Evolutionary conservation across 768 basidiomycete species (phyloP), one percentile per base, ranked within the genome.

Genomic region (Rubroboletus pulcherrimus): DNA sequence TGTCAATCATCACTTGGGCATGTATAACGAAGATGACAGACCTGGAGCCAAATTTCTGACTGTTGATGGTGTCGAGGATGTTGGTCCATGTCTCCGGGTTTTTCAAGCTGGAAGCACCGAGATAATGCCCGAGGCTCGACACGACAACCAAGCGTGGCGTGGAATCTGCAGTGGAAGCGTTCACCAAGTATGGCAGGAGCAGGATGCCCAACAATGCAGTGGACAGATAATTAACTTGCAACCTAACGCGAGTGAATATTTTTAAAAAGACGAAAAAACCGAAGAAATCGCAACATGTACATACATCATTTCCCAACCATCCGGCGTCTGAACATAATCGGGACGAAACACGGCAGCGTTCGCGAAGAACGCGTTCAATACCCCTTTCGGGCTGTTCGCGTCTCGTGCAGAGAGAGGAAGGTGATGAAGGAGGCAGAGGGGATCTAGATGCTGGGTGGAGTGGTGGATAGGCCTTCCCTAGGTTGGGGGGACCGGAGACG

Each of bases 251-350:
- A 14, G n/a, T 12, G 10, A n/a, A 35, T 15, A 14, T 4, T 4
- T 26, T 2, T 7, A 42, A 42, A 24, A 26, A 53, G 33, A 5
- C 30, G 15, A 39, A 24, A 6, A 30, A 37, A 49, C 14, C 12
- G 3, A 17, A 17, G 12, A 12, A 47, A 24, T 15, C 4, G 8
- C 7, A 63, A 66, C 26, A 19, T 51, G 1, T 12, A 80, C 81
- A 9, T 15, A 80, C 81, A 63, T 67, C n/a, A 62, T 30, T 58
- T 82, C 80, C 77, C 76, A 80, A 4, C 77, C 78, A 56, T 82
- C 81, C 0, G 30, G 17, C 1, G 76, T 77, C 21, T 59, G 52
- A 8, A 53, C 30, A 34, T 73, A 73, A 4, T 53, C 52, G 1
- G 6, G 8, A 0, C 11, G 17, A 2, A 54, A 57, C 21, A 64